These are phyloP conservation scores for Penicillium cinerascens DNA, from an alignment of 495 filamentous ascomycete species.

Conservation along the genomic window DNA sequence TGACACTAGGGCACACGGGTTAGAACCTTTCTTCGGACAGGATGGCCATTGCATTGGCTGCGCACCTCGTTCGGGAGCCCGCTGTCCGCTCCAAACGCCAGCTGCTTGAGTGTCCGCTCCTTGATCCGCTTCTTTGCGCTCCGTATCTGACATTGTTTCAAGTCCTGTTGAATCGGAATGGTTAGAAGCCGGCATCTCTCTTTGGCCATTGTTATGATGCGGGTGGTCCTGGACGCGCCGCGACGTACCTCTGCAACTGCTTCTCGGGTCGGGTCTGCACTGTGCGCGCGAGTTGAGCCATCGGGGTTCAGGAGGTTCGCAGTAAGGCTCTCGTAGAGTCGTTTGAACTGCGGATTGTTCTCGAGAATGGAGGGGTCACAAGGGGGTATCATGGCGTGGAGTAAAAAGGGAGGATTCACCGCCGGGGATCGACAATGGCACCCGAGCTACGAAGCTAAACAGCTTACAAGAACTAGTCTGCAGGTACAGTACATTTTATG, in stretches of 20 bases:
- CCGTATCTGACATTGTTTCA: constrained; percentile 36
- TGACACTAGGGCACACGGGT: constrained; percentile 22
- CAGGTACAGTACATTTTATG: constrained; percentile 15
- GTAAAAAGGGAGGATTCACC: constrained; percentile 20
- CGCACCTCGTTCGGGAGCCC: constrained; percentile 34
- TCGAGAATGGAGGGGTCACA: constrained; percentile 59
- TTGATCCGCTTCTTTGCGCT: constrained; percentile 38
- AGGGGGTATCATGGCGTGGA: constrained; percentile 58
- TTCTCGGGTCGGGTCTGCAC: constrained; percentile 50
- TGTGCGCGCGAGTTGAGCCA: constrained; percentile 57
- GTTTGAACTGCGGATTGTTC: constrained; percentile 62
- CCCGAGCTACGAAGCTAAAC: neutral
- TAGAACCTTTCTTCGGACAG: neutral
- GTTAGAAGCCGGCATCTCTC: neutral
- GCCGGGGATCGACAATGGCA: constrained; percentile 9
- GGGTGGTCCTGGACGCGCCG: neutral
- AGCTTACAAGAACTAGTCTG: neutral
- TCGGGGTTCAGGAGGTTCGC: constrained; percentile 56
- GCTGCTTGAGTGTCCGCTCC: constrained; percentile 27
- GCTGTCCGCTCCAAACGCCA: constrained; percentile 35
- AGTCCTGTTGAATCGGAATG: constrained; percentile 22
- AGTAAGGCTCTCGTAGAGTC: constrained; percentile 58
- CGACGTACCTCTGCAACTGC: constrained; percentile 49
- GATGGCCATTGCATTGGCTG: neutral
- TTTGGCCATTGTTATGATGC: neutral